Conservation (phyloP, 2,329 filamentous ascomycete genomes). For the Meredithiella fracta region DNA sequence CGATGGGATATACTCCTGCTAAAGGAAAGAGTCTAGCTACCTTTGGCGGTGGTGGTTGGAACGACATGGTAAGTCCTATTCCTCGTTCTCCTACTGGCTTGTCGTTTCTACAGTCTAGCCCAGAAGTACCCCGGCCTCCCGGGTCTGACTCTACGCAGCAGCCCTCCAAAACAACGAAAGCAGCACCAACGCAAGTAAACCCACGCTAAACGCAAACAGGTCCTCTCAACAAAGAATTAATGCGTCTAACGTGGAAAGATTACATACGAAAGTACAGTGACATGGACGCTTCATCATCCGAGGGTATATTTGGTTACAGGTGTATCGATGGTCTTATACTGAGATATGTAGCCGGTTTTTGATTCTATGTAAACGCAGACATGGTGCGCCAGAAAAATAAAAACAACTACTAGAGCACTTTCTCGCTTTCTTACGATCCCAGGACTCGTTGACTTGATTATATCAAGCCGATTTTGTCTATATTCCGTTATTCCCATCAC, state of each 20-base stretch:
- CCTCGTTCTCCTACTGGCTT: not conserved
- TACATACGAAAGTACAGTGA: slow-evolving; percentile 1
- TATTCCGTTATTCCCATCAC: not conserved
- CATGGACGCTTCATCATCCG: not conserved
- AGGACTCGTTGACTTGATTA: not conserved
- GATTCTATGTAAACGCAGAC: not conserved
- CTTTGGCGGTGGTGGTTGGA: slow-evolving; percentile 69
- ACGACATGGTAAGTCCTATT: slow-evolving; percentile 49
- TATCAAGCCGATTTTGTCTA: no score
- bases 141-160: not conserved
- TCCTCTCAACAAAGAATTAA: slow-evolving; percentile 4
- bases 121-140: not conserved
- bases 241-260: not conserved
- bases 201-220: slow-evolving; percentile 1
- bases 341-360: not conserved
- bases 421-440: not conserved
- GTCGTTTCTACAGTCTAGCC: not conserved
- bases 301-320: no score
- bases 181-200: not conserved
- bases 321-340: not conserved
- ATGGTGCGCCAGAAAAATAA: no score
- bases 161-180: not conserved
- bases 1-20: slow-evolving; percentile 50
- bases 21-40: slow-evolving; percentile 50
- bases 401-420: no score